A percentile compares a stretch with the other conserved stretches of the same genome.
phyloP scores from a whole-genome alignment of 306 rosid genomes.

The Fragaria iinumae region DNA sequence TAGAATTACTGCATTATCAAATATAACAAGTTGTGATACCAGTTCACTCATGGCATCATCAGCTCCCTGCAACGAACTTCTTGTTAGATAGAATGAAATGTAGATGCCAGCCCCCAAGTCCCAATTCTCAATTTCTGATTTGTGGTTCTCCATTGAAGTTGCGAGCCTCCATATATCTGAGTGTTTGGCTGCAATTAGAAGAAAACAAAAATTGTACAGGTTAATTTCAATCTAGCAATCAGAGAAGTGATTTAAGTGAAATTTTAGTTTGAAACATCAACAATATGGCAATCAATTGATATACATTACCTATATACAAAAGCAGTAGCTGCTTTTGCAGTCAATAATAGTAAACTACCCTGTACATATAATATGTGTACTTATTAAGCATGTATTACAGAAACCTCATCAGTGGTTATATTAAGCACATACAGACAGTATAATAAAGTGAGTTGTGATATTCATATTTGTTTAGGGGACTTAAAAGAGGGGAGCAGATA shows the following conservation, averaged over 20 bases:
- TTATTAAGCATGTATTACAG: neutral
- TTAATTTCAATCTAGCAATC: neutral
- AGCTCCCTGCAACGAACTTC: conserved; percentile 70
- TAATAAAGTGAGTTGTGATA: neutral
- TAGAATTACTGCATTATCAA: neutral
- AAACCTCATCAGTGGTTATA: neutral
- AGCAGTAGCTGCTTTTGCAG: neutral
- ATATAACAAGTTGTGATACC: conserved; percentile 28
- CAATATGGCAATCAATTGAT: neutral
- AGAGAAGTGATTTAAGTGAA: neutral
- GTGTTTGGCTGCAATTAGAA: conserved; percentile 58
- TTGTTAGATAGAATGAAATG: conserved; percentile 72
- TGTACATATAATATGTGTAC: neutral
- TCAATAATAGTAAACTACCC: neutral
- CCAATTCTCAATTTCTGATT: conserved; percentile 98
- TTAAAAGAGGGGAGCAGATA: neutral
- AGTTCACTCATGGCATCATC: conserved; percentile 48
- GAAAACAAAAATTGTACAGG: conserved; percentile 20
- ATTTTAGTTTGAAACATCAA: neutral
- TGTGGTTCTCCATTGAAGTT: conserved; percentile 80
- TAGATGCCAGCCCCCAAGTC: conserved; percentile 94
- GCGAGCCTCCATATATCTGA: conserved; percentile 80
- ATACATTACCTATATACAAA: neutral
- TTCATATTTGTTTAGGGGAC: neutral
- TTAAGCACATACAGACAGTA: neutral